Evolutionary conservation across 805 yeast genomes (phyloP).

Genomic region (Blastobotrys muscicola): DNA sequence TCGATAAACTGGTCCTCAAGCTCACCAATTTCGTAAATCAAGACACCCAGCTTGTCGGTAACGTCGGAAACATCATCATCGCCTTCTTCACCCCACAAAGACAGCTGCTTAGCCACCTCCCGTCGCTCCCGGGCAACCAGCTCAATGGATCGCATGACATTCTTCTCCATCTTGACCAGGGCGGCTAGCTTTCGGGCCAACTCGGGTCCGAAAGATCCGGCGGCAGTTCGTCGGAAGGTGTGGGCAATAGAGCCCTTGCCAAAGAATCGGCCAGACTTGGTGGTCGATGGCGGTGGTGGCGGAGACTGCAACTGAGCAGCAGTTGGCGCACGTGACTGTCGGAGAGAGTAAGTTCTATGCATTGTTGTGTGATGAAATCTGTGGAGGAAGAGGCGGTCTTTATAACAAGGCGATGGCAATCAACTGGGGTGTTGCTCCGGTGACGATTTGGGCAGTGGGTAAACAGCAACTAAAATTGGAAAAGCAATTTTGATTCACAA

Average conservation of each 20-base stretch:
- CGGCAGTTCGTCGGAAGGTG: constrained; percentile 60
- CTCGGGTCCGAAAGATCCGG: constrained; percentile 93
- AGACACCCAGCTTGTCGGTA: constrained; percentile 93
- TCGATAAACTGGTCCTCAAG: constrained; percentile 97
- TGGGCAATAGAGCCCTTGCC: constrained; percentile 56
- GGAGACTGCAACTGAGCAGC: constrained; percentile 92
- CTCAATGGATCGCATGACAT: constrained; percentile 89
- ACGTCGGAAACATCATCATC: constrained; percentile 96
- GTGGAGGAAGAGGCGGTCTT: not conserved
- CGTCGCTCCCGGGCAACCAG: constrained; percentile 88
- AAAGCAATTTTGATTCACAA: too few species aligned
- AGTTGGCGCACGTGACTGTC: constrained; percentile 93
- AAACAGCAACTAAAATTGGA: too few species aligned
- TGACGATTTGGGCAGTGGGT: too few species aligned
- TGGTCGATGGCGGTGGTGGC: constrained; percentile 89
- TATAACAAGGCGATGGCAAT: too few species aligned
- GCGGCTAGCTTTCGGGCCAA: constrained; percentile 84
- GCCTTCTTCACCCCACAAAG: constrained; percentile 95
- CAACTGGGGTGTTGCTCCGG: too few species aligned
- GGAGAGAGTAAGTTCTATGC: constrained; percentile 98
- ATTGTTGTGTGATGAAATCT: constrained; percentile 31
- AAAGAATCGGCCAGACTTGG: constrained; percentile 76
- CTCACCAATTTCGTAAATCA: constrained; percentile 93
- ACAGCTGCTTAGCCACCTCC: constrained; percentile 93
- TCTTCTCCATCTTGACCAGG: constrained; percentile 92